These are phyloP conservation scores for Lecanosticta acicola DNA, from an alignment of 2,329 filamentous ascomycete species.

Conservation along the genomic window DNA sequence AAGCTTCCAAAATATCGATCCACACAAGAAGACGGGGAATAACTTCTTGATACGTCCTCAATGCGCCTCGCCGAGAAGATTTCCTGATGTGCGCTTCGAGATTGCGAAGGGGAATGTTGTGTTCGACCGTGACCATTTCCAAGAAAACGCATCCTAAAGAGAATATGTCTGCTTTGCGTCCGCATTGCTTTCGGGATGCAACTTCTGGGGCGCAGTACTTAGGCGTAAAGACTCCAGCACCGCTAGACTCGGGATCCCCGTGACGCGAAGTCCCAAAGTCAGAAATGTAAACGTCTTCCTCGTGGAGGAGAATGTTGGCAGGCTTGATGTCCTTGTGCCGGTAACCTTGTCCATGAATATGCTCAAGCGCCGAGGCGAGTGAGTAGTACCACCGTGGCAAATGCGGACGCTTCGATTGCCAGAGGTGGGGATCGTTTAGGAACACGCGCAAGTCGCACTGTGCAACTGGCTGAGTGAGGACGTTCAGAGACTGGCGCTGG, in stretches of 20 bases:
- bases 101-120: not conserved
- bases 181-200: not conserved
- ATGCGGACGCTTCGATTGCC: not conserved
- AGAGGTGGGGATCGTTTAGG: not conserved
- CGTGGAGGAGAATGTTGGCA: slow-evolving; percentile 88
- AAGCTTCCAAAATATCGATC: no score
- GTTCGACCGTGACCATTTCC: slow-evolving; percentile 7
- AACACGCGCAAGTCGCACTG: slow-evolving; percentile 10
- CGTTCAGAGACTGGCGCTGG: slow-evolving; percentile 8
- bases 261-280: slow-evolving; percentile 9
- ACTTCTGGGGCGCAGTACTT: slow-evolving; percentile 12
- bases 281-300: slow-evolving; percentile 4
- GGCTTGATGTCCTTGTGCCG: slow-evolving; percentile 69
- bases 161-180: slow-evolving; percentile 9
- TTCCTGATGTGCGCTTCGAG: not conserved
- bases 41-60: no score
- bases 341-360: slow-evolving; percentile 8
- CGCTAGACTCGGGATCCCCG: not conserved
- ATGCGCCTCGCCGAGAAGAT: no score
- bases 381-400: slow-evolving; percentile 8
- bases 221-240: slow-evolving; percentile 7
- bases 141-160: slow-evolving; percentile 12
- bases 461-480: slow-evolving; percentile 11
- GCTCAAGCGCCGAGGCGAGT: slow-evolving; percentile 5
- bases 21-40: no score